Percentiles rank a stretch among this genome's conserved stretches.
Evolutionary conservation across 306 rosid species (phyloP).

Genomic region (Mimosa bimucronata): DNA sequence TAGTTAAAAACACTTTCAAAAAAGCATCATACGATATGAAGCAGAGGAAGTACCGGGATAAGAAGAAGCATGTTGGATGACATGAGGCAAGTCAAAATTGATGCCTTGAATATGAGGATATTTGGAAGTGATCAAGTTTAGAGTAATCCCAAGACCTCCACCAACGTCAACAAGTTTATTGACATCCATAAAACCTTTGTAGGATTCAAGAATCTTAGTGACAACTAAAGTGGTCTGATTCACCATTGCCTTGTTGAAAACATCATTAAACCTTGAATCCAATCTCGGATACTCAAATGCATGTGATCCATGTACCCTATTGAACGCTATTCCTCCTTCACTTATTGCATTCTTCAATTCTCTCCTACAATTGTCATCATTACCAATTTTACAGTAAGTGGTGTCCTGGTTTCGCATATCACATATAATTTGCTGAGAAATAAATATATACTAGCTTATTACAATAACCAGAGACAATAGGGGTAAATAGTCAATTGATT

Average conservation of each 20-base stretch:
- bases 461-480: no score
- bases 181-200: constrained; percentile 41
- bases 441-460: no score
- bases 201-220: constrained; percentile 35
- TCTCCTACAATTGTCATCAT: constrained; percentile 24
- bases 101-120: constrained; percentile 41
- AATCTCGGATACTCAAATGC: constrained; percentile 28
- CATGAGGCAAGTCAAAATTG: neutral
- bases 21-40: no score
- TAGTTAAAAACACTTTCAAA: no score
- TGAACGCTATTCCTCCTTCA: constrained; percentile 45
- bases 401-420: no score
- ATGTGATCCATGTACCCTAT: constrained; percentile 36
- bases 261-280: constrained; percentile 35
- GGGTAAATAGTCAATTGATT: no score
- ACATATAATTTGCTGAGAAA: no score
- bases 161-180: constrained; percentile 51
- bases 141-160: constrained; percentile 46
- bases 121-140: constrained; percentile 43
- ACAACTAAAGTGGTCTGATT: constrained; percentile 30
- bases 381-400: neutral
- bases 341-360: constrained; percentile 36
- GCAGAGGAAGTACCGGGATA: constrained; percentile 31
- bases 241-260: constrained; percentile 48
- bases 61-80: neutral